Conservation (phyloP, 176 grass and related monocot species). For the Triticum aestivum region IWGSC_CS_RefSeq_v2.1 NC_057811.1:29050539-29051038, state of each 20-base stretch:
- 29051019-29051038: background rate
- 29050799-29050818: background rate
- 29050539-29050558: slow-evolving; percentile 86
- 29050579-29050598: slow-evolving; percentile 67
- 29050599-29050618: slow-evolving; percentile 97
- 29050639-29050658: background rate
- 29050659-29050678: background rate
- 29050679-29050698: background rate
- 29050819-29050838: background rate
- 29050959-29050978: background rate
- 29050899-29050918: slow-evolving; percentile 88
- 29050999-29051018: slow-evolving; percentile 17
- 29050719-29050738: slow-evolving; percentile 53
- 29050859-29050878: background rate
- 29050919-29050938: slow-evolving; percentile 52
- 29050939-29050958: slow-evolving; percentile 37
- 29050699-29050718: background rate
- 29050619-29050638: slow-evolving; percentile 67
- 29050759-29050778: slow-evolving; percentile 79
- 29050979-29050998: slow-evolving; percentile 23
- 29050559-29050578: slow-evolving; percentile 81
- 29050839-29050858: background rate
- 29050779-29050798: slow-evolving; percentile 83
- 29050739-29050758: slow-evolving; percentile 75
- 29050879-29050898: slow-evolving; percentile 66